phyloP scores from a whole-genome alignment of 371 early-diverging fungal genomes.

The Mortierella sp. region DNA sequence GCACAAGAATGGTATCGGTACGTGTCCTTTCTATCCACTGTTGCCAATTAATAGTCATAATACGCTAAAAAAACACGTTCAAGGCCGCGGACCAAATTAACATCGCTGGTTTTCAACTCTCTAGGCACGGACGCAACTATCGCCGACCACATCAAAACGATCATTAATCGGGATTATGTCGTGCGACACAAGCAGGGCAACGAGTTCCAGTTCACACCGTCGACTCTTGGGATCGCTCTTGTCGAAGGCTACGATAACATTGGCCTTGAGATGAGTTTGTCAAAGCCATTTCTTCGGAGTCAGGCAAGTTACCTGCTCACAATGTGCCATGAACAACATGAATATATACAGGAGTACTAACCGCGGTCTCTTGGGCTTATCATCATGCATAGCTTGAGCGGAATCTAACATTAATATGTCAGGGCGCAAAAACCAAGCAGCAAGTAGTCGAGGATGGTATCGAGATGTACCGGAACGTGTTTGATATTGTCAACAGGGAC shows the following conservation, averaged over 20 bases:
- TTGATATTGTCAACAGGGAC: constrained; percentile 55
- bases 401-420: constrained; percentile 77
- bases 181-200: constrained; percentile 68
- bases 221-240: constrained; percentile 93
- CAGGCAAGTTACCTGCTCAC: constrained; percentile 61
- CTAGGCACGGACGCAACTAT: constrained; percentile 99
- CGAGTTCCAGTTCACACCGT: constrained; percentile 82
- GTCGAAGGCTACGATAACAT: constrained; percentile 94
- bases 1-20: constrained; percentile 98
- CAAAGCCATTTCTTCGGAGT: constrained; percentile 88
- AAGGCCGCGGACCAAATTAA: background rate
- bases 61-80: background rate
- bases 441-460: constrained; percentile 74
- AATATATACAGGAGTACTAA: background rate
- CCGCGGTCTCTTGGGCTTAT: background rate
- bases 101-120: background rate
- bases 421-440: constrained; percentile 68
- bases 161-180: constrained; percentile 93
- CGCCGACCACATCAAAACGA: constrained; percentile 98
- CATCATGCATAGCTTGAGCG: constrained; percentile 71
- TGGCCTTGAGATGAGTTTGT: constrained; percentile 85
- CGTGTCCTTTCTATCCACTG: background rate
- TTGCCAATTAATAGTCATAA: background rate
- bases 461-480: constrained; percentile 76
- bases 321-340: background rate